Evolutionary conservation across 495 filamentous ascomycete species (phyloP), one percentile per base, ranked within the genome.

Genomic region (Penicillium pancosmium): DNA sequence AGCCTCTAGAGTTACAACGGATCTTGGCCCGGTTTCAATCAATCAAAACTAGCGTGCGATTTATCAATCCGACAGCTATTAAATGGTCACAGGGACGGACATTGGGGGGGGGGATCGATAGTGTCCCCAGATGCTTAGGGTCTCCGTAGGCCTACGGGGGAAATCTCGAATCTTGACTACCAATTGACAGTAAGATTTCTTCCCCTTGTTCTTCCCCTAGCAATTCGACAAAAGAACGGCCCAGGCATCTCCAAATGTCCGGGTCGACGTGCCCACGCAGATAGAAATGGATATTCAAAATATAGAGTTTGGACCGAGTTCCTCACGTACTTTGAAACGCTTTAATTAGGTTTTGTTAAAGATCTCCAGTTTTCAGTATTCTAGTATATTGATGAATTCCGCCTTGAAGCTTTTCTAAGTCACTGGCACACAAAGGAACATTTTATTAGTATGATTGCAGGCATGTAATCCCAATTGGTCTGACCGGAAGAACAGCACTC

Each of bases 1-100:
- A 86, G 77, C 64, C 71, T 86, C 55, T 84, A 44, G 52, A 16
- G 18, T n/a, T 40, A 4, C 36, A 12, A 13, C 36, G 3, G 1
- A 13, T 40, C 36, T 40, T 6, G 10, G 36, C 9, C 10, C 12
- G 36, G 11, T 12, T n/a, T 40, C 36, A 44, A 19, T 2, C 2
- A 44, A 44, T 18, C 41, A 44, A 44, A 44, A 19, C 15, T 5
- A 44, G 41, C 12, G 4, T 44, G 41, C 16, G 41, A 44, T 44
- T 3, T 18, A 19, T 10, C 41, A 18, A 44, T 2, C 16, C 16
- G 41, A 16, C 12, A 44, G n/a, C 10, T 18, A 16, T 44, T 0
- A 44, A 18, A 7, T n/a, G 15, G 7, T 19, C 16, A 19, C 15
- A 9, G 41, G 41, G 8, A 16, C 9, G 41, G n/a, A 15, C 27